phyloP scores from a whole-genome alignment of 306 rosid species.

The Trichosanthes cucumerina region DNA sequence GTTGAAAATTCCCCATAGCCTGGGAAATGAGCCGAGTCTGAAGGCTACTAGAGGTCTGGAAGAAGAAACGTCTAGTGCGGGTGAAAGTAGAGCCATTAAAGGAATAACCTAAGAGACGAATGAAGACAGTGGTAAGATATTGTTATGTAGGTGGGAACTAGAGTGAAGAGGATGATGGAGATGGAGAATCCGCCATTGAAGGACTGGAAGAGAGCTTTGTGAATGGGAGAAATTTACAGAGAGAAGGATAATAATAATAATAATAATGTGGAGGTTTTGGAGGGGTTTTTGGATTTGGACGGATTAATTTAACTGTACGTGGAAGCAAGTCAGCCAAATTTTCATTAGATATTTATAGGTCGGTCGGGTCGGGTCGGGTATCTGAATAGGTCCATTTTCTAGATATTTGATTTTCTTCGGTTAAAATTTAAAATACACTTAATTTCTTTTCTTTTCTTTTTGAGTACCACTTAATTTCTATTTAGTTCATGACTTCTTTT shows the following conservation, averaged over 20 bases:
- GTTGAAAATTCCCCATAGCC: constrained; percentile 25
- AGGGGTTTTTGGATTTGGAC: neutral
- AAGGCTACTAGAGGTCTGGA: constrained; percentile 15
- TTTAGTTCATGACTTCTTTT: too few species aligned
- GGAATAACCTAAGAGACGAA: neutral
- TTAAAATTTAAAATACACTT: too few species aligned
- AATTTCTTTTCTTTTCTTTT: too few species aligned
- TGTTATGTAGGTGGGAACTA: neutral
- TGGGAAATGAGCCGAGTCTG: constrained; percentile 29
- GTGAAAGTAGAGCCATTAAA: constrained; percentile 47
- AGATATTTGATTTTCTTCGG: too few species aligned
- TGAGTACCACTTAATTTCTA: too few species aligned
- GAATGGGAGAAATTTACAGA: neutral
- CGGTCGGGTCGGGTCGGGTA: neutral
- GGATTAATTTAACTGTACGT: neutral
- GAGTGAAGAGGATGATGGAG: neutral
- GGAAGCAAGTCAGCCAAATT: constrained; percentile 8
- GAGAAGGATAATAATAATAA: neutral
- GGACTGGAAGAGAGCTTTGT: neutral
- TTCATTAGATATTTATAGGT: neutral
- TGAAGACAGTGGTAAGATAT: neutral
- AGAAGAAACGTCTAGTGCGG: constrained; percentile 14
- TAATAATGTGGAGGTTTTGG: neutral
- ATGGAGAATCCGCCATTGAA: constrained; percentile 1
- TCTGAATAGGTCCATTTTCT: too few species aligned